These are phyloP conservation scores for Sinapis alba DNA, from an alignment of 441 rosid genomes.

Conservation along the genomic window DNA sequence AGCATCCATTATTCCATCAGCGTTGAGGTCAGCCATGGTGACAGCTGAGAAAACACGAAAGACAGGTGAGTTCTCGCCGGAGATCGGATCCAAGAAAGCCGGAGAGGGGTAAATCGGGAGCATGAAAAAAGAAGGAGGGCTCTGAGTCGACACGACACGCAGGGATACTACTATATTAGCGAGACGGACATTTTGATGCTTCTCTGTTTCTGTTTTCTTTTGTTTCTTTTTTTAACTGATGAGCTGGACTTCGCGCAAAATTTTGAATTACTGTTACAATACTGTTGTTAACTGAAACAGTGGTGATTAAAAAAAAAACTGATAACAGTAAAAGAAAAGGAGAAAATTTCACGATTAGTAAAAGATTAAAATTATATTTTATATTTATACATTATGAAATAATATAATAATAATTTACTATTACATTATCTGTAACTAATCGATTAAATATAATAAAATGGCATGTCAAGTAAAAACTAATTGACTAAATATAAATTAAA, in stretches of 20 bases:
- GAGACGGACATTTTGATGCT: slow-evolving; percentile 21
- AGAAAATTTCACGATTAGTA: background rate
- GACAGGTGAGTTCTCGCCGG: slow-evolving; percentile 32
- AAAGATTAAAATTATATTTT: too few species aligned
- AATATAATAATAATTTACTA: too few species aligned
- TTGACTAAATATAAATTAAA: too few species aligned
- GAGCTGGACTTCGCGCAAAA: background rate
- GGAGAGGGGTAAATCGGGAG: slow-evolving; percentile 24
- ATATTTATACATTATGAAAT: too few species aligned
- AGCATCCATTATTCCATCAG: slow-evolving; percentile 97
- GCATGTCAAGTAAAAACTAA: too few species aligned
- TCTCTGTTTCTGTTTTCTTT: background rate
- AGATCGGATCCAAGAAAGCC: slow-evolving; percentile 20
- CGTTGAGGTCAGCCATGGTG: slow-evolving; percentile 59
- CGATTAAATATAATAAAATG: too few species aligned
- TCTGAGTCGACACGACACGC: background rate
- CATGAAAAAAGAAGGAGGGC: background rate
- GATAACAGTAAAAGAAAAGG: too few species aligned
- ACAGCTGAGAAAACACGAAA: slow-evolving; percentile 32
- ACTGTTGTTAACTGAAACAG: background rate
- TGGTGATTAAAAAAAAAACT: too few species aligned
- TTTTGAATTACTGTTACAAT: background rate
- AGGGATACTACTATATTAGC: background rate
- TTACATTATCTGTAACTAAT: too few species aligned
- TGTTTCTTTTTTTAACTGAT: background rate